Evolutionary conservation across 345 rosid species (phyloP).

Genomic region (Cardamine occulta): DNA sequence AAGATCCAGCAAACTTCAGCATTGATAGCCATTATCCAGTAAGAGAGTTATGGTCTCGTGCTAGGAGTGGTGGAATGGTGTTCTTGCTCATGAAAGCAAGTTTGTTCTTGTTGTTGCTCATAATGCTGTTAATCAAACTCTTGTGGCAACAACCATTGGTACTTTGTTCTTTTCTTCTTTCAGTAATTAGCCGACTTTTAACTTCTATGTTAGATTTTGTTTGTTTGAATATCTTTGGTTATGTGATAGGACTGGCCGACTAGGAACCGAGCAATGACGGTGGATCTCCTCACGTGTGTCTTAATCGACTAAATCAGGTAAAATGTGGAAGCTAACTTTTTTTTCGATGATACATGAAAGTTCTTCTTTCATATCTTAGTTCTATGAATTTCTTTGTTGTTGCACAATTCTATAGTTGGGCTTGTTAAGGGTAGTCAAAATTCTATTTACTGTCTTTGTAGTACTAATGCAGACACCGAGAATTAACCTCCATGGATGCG

Average conservation of each 20-base stretch:
- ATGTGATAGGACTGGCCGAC: constrained; percentile 55
- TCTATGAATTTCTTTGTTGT: background rate
- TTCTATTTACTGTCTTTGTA: constrained; percentile 35
- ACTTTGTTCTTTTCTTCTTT: constrained; percentile 24
- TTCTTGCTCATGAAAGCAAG: constrained; percentile 74
- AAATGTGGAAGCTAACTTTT: constrained; percentile 4
- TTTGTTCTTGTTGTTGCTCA: constrained; percentile 97
- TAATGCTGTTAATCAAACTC: constrained; percentile 96
- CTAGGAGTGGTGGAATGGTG: constrained; percentile 67
- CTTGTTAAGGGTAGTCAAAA: constrained; percentile 17
- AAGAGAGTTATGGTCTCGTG: constrained; percentile 89
- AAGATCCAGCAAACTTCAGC: constrained; percentile 73
- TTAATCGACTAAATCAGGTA: constrained; percentile 94
- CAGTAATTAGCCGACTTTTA: background rate
- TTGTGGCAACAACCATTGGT: constrained; percentile 88
- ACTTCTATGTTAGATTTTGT: background rate
- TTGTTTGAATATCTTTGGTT: constrained; percentile 1
- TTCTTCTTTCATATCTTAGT: no score
- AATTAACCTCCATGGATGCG: background rate
- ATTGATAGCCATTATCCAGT: constrained; percentile 91
- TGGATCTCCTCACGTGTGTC: constrained; percentile 71
- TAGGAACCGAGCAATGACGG: constrained; percentile 70
- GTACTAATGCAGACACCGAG: constrained; percentile 72
- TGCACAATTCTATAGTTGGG: background rate
- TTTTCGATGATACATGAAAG: background rate